A percentile compares a stretch with the other conserved stretches of the same genome.
phyloP scores from a whole-genome alignment of 2,329 filamentous ascomycete genomes.

The Penicillium sumatraense region DNA sequence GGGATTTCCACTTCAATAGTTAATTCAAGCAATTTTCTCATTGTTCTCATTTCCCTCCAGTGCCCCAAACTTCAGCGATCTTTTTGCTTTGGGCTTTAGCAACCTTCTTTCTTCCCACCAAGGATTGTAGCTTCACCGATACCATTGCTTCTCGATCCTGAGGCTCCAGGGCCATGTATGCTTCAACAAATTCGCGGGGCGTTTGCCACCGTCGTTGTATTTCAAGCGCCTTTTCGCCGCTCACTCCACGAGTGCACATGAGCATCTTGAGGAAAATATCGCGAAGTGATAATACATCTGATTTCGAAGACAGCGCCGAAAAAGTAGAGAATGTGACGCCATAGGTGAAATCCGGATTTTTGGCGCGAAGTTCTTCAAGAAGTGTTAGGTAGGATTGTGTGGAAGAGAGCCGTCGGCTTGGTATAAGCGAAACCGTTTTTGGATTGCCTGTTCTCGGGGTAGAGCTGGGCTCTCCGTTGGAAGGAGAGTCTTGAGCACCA shows the following conservation, averaged over 20 bases:
- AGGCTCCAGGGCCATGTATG: constrained; percentile 60
- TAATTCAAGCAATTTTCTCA: not conserved
- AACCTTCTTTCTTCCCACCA: constrained; percentile 72
- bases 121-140: constrained; percentile 56
- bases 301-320: constrained; percentile 74
- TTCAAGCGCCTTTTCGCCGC: constrained; percentile 77
- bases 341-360: constrained; percentile 53
- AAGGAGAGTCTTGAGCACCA: constrained; percentile 21
- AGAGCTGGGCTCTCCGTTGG: constrained; percentile 4
- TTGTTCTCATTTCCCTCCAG: constrained; percentile 17
- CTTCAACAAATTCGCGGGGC: constrained; percentile 71
- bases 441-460: constrained; percentile 47
- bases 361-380: constrained; percentile 62
- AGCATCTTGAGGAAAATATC: constrained; percentile 84
- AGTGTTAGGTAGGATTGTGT: constrained; percentile 69
- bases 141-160: constrained; percentile 67
- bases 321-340: constrained; percentile 74
- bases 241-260: constrained; percentile 77
- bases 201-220: constrained; percentile 81
- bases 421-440: constrained; percentile 58
- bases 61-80: constrained; percentile 74
- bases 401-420: constrained; percentile 62
- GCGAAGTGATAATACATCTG: constrained; percentile 71
- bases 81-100: constrained; percentile 68
- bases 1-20: not conserved